Evolutionary conservation across 805 yeast species (phyloP).

Genomic region (Isabelozyma rhagii): DNA sequence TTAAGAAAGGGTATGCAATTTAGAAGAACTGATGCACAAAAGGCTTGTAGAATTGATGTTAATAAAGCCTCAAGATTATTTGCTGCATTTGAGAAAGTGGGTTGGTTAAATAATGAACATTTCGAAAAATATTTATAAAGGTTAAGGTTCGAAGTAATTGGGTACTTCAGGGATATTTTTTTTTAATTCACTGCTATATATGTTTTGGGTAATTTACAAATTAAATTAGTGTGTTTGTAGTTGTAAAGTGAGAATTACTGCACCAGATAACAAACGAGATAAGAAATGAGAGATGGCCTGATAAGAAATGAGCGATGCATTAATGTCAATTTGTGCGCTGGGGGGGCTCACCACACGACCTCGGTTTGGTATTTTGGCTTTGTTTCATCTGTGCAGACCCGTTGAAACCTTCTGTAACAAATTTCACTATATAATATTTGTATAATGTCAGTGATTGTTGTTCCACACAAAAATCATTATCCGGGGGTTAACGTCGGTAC

Average conservation of each 20-base stretch:
- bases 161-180: background rate
- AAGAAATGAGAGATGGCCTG: no score
- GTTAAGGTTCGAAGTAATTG: background rate
- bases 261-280: background rate
- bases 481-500: no score
- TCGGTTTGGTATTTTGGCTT: no score
- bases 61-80: constrained; percentile 90
- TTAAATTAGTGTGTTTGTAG: background rate
- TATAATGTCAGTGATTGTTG: no score
- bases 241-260: background rate
- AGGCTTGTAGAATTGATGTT: constrained; percentile 95
- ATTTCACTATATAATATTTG: no score
- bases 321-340: no score
- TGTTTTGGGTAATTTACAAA: background rate
- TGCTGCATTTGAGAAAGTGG: constrained; percentile 87
- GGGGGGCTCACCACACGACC: no score
- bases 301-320: no score
- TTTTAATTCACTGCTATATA: background rate
- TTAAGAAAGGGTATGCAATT: constrained; percentile 69
- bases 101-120: constrained; percentile 81
- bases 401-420: no score
- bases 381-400: no score
- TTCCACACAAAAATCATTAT: no score
- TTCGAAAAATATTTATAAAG: constrained; percentile 40
- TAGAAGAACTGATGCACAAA: constrained; percentile 96